phyloP scores from a whole-genome alignment of 352 stramenopile genomes.

The Pythium brassicae region DNA sequence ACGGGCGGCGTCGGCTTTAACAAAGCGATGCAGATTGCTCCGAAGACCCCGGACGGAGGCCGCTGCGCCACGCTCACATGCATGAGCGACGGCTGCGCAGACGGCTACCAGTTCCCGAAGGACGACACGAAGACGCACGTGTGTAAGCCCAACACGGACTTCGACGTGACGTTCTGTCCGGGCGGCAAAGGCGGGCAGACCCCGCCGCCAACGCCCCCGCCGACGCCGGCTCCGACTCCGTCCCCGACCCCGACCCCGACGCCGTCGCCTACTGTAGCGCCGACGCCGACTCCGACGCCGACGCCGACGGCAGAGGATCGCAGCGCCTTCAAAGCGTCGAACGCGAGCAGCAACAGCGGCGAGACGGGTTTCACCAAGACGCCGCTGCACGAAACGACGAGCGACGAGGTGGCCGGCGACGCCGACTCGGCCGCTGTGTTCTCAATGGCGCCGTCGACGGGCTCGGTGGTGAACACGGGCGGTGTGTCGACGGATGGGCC shows the following conservation, averaged over 20 bases:
- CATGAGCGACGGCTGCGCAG: constrained; percentile 38
- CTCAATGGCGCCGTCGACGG: background rate
- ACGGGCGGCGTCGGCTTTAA: constrained; percentile 69
- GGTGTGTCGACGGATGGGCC: constrained; percentile 20
- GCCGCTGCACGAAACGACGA: constrained; percentile 1
- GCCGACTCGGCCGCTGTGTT: background rate
- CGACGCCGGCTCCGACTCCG: constrained; percentile 26
- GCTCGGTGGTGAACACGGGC: constrained; percentile 6
- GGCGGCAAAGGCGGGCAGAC: constrained; percentile 28
- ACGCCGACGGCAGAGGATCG: constrained; percentile 15
- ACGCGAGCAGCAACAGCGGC: constrained; percentile 9
- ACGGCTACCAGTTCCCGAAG: constrained; percentile 65
- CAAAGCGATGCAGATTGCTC: constrained; percentile 58
- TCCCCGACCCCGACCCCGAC: constrained; percentile 26
- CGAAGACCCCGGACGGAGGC: constrained; percentile 22
- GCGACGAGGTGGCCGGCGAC: constrained; percentile 13
- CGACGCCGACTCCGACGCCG: constrained; percentile 19
- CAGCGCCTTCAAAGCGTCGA: constrained; percentile 13
- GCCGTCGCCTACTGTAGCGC: constrained; percentile 27
- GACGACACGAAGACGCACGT: constrained; percentile 67
- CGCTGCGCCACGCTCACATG: constrained; percentile 49
- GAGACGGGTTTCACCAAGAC: constrained; percentile 8
- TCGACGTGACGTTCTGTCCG: constrained; percentile 60
- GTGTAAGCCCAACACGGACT: constrained; percentile 43
- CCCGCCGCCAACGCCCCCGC: constrained; percentile 20